Percentiles rank a stretch among this genome's conserved stretches.
Evolutionary conservation across 495 filamentous ascomycete species (phyloP).

Genomic region (Penicillium cosmopolitanum): DNA sequence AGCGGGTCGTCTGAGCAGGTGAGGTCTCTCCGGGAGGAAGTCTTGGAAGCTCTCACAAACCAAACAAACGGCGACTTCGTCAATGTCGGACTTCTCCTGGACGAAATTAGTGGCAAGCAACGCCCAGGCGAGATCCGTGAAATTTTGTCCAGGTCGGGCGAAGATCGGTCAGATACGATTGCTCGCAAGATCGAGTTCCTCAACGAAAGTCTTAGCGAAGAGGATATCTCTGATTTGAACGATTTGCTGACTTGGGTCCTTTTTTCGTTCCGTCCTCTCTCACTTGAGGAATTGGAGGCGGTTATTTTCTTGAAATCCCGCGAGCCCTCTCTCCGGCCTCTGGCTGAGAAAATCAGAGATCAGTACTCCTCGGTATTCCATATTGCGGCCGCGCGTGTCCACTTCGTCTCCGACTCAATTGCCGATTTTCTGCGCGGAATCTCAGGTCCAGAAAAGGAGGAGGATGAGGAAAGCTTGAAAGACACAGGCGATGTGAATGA

Average conservation of each 20-base stretch:
- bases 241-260: conserved; percentile 21
- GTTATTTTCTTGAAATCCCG: conserved; percentile 18
- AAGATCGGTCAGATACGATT: conserved; percentile 22
- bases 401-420: conserved; percentile 22
- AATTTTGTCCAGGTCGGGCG: conserved; percentile 22
- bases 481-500: conserved; percentile 16
- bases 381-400: conserved; percentile 6
- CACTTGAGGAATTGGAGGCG: conserved; percentile 15
- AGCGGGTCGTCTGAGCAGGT: conserved; percentile 17
- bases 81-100: conserved; percentile 21
- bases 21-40: conserved; percentile 12
- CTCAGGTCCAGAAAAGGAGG: not conserved
- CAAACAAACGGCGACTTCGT: conserved; percentile 24
- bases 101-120: conserved; percentile 25
- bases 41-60: conserved; percentile 14
- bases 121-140: conserved; percentile 25
- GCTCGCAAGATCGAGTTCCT: conserved; percentile 18
- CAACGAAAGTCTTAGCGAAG: conserved; percentile 23
- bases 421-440: conserved; percentile 11
- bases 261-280: not conserved
- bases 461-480: not conserved
- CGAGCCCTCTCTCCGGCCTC: conserved; percentile 20
- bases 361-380: conserved; percentile 19
- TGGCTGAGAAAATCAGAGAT: conserved; percentile 20
- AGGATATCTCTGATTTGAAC: conserved; percentile 26